These are phyloP conservation scores for Bauhinia variegata DNA, from an alignment of 306 rosid genomes.

Conservation along the genomic window DNA sequence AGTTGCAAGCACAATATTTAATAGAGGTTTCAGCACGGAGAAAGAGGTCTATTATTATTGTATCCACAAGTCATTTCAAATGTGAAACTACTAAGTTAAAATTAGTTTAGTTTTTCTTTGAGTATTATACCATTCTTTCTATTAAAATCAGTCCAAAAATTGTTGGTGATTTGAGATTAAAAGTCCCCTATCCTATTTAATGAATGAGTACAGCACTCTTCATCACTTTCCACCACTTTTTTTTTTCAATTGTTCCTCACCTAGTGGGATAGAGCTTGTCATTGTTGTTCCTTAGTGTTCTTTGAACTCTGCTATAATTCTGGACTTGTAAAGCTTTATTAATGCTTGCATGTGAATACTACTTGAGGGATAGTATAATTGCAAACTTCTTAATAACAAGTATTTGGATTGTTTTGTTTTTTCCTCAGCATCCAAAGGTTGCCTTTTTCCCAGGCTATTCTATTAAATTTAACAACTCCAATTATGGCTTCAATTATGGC, in stretches of 20 bases:
- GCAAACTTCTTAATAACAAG: too few relatives aligned
- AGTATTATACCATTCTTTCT: neutral
- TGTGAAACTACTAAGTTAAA: neutral
- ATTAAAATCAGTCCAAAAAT: conserved; percentile 10
- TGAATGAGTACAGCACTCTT: conserved; percentile 1
- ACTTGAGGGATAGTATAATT: conserved; percentile 8
- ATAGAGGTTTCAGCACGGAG: conserved; percentile 17
- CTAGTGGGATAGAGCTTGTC: too few relatives aligned
- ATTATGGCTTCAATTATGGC: conserved; percentile 77
- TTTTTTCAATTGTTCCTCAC: too few relatives aligned
- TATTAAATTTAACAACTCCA: conserved; percentile 70
- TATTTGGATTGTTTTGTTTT: conserved; percentile 17
- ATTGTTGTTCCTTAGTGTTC: neutral
- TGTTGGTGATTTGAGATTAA: conserved; percentile 13
- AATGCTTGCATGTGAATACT: neutral
- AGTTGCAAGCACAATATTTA: conserved; percentile 5
- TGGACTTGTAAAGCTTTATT: neutral
- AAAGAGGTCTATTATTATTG: neutral
- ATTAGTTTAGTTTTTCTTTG: neutral
- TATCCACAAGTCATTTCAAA: neutral
- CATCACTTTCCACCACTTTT: conserved; percentile 23
- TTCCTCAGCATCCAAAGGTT: conserved; percentile 76
- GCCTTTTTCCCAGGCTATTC: conserved; percentile 71
- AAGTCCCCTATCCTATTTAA: neutral
- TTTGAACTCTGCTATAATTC: conserved; percentile 3